A percentile compares a stretch with the other conserved stretches of the same genome.
These are phyloP conservation scores for Pestalotiopsis sp. DNA, from an alignment of 2,329 filamentous ascomycete genomes.

Conservation along the genomic window DNA sequence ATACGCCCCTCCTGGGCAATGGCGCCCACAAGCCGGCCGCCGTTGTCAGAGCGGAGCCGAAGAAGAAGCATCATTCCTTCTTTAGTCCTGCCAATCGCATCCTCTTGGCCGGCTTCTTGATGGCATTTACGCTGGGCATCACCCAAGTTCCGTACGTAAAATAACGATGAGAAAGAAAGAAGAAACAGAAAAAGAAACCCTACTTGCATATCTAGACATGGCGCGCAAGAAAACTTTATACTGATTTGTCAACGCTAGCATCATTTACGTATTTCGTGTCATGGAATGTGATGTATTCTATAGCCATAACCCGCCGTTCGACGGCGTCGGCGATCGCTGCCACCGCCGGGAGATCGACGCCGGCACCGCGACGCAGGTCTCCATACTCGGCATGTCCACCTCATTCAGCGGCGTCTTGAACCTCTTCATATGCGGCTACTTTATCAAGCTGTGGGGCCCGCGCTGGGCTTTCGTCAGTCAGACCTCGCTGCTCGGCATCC, in stretches of 20 bases:
- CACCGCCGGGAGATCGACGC: conserved; percentile 64
- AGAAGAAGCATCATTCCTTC: not conserved
- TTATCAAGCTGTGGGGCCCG: conserved; percentile 67
- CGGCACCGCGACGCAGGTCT: conserved; percentile 63
- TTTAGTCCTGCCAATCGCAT: conserved; percentile 11
- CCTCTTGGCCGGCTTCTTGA: conserved; percentile 11
- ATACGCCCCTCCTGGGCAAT: conserved; percentile 14
- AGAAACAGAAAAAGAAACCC: not conserved
- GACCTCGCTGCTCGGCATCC: conserved; percentile 65
- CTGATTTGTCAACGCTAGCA: conserved; percentile 25
- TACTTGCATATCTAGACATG: not conserved
- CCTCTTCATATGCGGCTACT: conserved; percentile 68
- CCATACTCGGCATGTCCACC: conserved; percentile 68
- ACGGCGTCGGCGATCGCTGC: conserved; percentile 56
- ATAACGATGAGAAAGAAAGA: not conserved
- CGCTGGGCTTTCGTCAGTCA: conserved; percentile 65
- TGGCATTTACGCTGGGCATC: conserved; percentile 13
- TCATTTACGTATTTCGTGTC: conserved; percentile 68
- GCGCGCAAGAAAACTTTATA: not conserved
- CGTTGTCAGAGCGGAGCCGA: not conserved
- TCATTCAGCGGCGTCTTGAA: conserved; percentile 68
- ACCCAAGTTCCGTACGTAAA: conserved; percentile 14
- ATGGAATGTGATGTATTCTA: conserved; percentile 77
- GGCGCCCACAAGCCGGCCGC: not conserved
- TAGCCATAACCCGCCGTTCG: conserved; percentile 53